Evolutionary conservation across 2,329 filamentous ascomycete genomes (phyloP), one percentile per base, ranked within the genome.

Genomic region (Septoria linicola): DNA sequence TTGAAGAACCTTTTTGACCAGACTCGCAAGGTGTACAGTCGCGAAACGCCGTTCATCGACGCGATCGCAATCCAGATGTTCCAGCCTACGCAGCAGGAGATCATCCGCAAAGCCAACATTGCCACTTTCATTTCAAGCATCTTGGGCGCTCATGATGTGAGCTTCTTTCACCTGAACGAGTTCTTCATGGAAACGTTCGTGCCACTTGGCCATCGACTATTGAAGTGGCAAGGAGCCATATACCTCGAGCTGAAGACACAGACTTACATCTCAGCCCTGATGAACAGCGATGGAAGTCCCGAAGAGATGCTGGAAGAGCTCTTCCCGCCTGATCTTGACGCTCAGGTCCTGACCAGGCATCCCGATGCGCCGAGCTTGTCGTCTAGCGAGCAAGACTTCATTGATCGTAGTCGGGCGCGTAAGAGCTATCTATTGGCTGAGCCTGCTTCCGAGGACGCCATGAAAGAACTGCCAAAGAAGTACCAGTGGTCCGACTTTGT

Each of bases 171-270:
- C 55, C 68, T 85, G 36, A 82, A 85, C 60, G 77, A 82, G 37
- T 74, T 78, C 58, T 85, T 85, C 62, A 71, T 85, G 19, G 78
- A 84, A 37, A 81, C 80, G 0, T 85, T 85, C 62, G 79, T 84
- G 7, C 78, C 80, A 0, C 76, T 82, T 48, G 79, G 80, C 19
- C 76, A 75, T 31, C 73, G 79, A 8, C 65, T 86, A 17, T 68
- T 82, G 16, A 82, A 82, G 59, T 79, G 77, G 54, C 81, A 84
- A 59, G 80, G 79, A 1, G 75, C 78, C 11, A 70, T 86, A 20
- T 83, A 79, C 58, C 72, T 85, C 11, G 82, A 85, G 55, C 68
- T 86, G 14, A 86, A 86, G 68, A 85, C 83, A 1, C 83, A 85
- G 64, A 81, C 82, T 11, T 85, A 83, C 60, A 81, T 85, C 49